A percentile compares a stretch with the other conserved stretches of the same genome.
phyloP scores from a whole-genome alignment of 202 grass and related monocot genomes.

The Bolboschoenoplectus hybrid region DNA sequence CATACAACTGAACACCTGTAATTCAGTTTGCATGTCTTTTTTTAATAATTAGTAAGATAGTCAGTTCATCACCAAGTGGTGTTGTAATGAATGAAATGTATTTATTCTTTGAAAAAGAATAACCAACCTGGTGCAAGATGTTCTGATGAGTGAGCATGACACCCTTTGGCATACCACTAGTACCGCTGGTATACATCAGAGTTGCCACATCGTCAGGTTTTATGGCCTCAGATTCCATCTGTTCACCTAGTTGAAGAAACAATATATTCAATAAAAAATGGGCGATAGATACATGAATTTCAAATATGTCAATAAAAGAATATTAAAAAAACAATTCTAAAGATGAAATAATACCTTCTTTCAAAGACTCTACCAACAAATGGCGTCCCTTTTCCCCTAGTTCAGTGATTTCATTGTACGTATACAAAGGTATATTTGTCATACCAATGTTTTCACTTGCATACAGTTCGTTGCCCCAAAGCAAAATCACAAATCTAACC shows the following conservation, averaged over 20 bases:
- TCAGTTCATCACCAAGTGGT: not conserved
- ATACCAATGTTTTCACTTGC: slow-evolving; percentile 47
- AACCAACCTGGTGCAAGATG: slow-evolving; percentile 84
- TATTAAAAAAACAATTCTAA: not conserved
- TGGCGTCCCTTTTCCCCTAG: slow-evolving; percentile 57
- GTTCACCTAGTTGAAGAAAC: slow-evolving; percentile 41
- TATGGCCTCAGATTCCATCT: slow-evolving; percentile 63
- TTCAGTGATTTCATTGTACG: slow-evolving; percentile 69
- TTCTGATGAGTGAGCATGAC: slow-evolving; percentile 94
- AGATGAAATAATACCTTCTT: slow-evolving; percentile 65
- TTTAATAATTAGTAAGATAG: not conserved
- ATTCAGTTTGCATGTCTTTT: not conserved
- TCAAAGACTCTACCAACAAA: slow-evolving; percentile 39
- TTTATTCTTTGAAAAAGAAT: slow-evolving; percentile 11
- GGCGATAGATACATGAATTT: not conserved
- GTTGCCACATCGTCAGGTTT: slow-evolving; percentile 83
- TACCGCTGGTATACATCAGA: slow-evolving; percentile 98
- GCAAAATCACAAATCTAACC: slow-evolving; percentile 80
- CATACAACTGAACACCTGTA: not conserved
- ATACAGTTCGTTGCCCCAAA: slow-evolving; percentile 81
- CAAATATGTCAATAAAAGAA: not conserved
- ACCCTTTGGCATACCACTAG: slow-evolving; percentile 84
- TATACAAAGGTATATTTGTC: slow-evolving; percentile 70
- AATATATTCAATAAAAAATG: not conserved
- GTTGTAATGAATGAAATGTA: not conserved